Evolutionary conservation across 2,329 filamentous ascomycete genomes (phyloP), one percentile per base, ranked within the genome.

Genomic region (Onygenales sp.): DNA sequence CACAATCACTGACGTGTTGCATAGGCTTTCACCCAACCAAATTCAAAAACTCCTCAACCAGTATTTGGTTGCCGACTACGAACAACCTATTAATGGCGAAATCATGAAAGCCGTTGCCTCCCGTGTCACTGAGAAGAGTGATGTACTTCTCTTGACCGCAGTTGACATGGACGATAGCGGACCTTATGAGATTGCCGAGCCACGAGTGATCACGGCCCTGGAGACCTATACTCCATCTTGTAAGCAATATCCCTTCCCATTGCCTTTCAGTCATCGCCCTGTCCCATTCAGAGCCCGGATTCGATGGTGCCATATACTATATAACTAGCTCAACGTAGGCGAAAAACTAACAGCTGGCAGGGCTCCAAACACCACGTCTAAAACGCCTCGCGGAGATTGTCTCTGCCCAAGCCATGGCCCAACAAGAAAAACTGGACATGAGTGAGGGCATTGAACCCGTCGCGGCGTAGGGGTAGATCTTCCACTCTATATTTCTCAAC

Each of bases 71-170:
- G 93, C 93, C 56, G 93, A 98, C 72, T 98, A 98, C 71, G 93
- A 98, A 73, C 93, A 97, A 73, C 93, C 93, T 39, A 98, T 98
- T 72, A 97, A 98, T 65, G 93, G 92, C 67, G 93, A 98, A 71
- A 98, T 98, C 68, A 98, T 98, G 93, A 98, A 98, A 76, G 93
- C 93, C 7, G 94, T 98, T 51, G 93, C 94, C 7, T 95, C 90
- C 41, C 82, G 91, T 51, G 93, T 98, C 46, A 97, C 92, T 1
- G 93, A 98, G 75, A 98, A 98, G 84, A 94, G 90, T 64, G 93
- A 97, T 63, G 91, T 97, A 2, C 79, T 98, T 51, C 82, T 98
- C 54, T 79, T 98, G 46, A 87, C 92, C 55, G 90, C 93, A 48
- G 91, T 98, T 55, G 93, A 98, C 70, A 96, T 98, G 91, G 93